Conservation (phyloP, 306 rosid genomes). For the Lathyrus tuberosus region DNA sequence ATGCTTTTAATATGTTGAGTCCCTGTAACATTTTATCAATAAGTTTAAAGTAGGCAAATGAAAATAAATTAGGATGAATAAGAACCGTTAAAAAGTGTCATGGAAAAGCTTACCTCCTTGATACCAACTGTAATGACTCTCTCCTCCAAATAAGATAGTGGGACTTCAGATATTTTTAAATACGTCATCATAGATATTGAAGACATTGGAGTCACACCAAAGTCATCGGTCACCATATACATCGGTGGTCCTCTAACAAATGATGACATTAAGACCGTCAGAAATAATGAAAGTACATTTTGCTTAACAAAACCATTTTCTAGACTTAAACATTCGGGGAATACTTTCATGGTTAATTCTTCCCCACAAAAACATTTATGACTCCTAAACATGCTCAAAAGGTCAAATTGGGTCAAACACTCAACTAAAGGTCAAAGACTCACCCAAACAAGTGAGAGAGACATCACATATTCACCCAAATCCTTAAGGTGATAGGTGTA, state of each 20-base stretch:
- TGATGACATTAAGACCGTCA: conserved; percentile 9
- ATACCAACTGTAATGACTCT: conserved; percentile 1
- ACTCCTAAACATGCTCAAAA: conserved; percentile 8
- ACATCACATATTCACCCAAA: too few relatives aligned
- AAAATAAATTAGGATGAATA: too few relatives aligned
- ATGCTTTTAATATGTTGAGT: conserved; percentile 27
- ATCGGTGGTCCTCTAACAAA: neutral
- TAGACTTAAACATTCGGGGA: neutral
- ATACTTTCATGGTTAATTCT: neutral
- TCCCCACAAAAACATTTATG: conserved; percentile 14
- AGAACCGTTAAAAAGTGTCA: too few relatives aligned
- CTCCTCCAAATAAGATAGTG: conserved; percentile 27
- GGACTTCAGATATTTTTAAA: neutral
- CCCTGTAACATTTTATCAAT: conserved; percentile 6
- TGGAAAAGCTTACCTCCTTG: conserved; percentile 17
- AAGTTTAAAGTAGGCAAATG: neutral
- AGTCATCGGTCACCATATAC: conserved; percentile 35
- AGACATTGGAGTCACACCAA: conserved; percentile 21
- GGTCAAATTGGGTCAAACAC: too few relatives aligned
- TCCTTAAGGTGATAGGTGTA: too few relatives aligned
- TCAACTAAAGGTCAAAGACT: too few relatives aligned
- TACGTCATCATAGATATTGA: neutral
- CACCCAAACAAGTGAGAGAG: too few relatives aligned
- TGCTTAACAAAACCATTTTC: conserved; percentile 1
- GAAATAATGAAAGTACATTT: neutral